These are phyloP conservation scores for Sisymbrium altissimum DNA, from an alignment of 345 rosid species.

Conservation along the genomic window DNA sequence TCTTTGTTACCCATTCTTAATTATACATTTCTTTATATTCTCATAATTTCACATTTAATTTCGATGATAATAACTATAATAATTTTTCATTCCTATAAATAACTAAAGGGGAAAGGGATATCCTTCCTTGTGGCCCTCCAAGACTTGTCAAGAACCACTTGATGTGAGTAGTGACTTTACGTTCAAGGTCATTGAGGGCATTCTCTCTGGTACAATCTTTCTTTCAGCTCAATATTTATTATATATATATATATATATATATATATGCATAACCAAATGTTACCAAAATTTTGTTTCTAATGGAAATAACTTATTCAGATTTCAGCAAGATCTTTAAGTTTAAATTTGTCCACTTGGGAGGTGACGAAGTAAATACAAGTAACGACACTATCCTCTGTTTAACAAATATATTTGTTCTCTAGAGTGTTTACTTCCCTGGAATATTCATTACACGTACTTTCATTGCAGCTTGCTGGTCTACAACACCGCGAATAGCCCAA, in stretches of 20 bases:
- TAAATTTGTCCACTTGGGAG: conserved; percentile 74
- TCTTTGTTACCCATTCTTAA: background rate
- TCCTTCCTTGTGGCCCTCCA: conserved; percentile 74
- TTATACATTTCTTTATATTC: too few species aligned
- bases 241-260: too few species aligned
- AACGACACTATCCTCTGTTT: conserved; percentile 15
- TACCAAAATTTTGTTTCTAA: background rate
- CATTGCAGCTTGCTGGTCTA: conserved; percentile 64
- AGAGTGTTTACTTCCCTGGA: background rate
- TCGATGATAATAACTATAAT: background rate
- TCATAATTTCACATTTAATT: background rate
- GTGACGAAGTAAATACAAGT: conserved; percentile 82
- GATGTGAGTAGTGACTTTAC: conserved; percentile 70
- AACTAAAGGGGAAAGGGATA: conserved; percentile 61
- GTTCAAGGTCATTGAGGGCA: conserved; percentile 66
- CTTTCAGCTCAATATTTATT: background rate
- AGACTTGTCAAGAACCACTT: conserved; percentile 63
- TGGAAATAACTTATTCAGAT: conserved; percentile 32
- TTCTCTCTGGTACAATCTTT: conserved; percentile 56
- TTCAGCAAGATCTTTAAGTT: conserved; percentile 75
- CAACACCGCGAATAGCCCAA: conserved; percentile 45
- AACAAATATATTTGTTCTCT: background rate
- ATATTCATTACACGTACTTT: background rate
- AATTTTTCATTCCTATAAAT: background rate
- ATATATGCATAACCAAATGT: too few species aligned